phyloP scores from a whole-genome alignment of 192 early-diverging fungal species.

The Mortierella antarctica region DNA sequence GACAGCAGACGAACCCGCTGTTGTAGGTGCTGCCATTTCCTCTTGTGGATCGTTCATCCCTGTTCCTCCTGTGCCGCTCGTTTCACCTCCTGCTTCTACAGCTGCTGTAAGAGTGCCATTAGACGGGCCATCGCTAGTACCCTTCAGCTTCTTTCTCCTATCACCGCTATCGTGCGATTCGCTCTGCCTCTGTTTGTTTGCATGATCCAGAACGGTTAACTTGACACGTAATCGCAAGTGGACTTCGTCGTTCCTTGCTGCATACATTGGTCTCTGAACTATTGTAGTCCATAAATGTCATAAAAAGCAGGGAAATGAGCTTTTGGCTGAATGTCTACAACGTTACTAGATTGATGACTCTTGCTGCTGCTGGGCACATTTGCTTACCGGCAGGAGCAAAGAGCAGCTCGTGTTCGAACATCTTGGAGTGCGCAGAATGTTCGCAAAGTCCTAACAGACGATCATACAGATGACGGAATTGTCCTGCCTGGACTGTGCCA shows the following conservation, averaged over 20 bases:
- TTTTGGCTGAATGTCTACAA: neutral
- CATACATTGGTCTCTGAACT: constrained; percentile 45
- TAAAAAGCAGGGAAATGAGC: neutral
- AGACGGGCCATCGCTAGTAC: neutral
- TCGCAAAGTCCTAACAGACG: constrained; percentile 45
- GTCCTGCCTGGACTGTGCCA: constrained; percentile 40
- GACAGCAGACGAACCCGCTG: neutral
- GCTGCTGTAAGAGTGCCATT: neutral
- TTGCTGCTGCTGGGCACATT: too few species aligned
- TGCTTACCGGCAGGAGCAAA: constrained; percentile 39
- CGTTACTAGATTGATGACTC: too few species aligned
- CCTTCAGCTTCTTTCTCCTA: constrained; percentile 4
- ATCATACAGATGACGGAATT: constrained; percentile 45
- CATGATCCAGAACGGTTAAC: constrained; percentile 20
- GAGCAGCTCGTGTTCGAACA: constrained; percentile 49
- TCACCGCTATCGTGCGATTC: neutral
- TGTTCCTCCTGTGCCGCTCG: constrained; percentile 5
- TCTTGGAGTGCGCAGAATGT: constrained; percentile 41
- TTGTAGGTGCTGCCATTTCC: neutral
- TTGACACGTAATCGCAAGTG: constrained; percentile 41
- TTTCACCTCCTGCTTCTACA: neutral
- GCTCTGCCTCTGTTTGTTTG: constrained; percentile 2
- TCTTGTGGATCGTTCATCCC: neutral
- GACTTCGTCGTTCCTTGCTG: constrained; percentile 49
- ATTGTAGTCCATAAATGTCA: neutral